Conservation (phyloP, 1,139 yeast genomes). For the Kluyveromyces marxianus region DNA sequence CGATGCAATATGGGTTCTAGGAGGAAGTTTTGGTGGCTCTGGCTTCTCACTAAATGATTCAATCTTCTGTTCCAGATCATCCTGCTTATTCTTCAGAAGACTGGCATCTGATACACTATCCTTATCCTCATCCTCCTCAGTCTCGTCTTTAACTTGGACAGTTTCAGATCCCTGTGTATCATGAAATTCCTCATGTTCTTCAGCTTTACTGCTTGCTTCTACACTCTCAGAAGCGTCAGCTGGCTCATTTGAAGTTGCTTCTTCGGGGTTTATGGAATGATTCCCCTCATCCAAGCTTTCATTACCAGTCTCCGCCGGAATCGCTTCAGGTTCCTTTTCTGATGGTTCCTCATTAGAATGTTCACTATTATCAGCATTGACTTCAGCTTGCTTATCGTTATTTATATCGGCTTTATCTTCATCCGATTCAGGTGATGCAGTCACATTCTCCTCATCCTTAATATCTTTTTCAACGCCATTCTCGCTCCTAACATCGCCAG, state of each 20-base stretch:
- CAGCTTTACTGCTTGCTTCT: not conserved
- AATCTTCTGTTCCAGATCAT: slow-evolving; percentile 4
- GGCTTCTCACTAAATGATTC: slow-evolving; percentile 4
- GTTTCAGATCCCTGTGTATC: too few species aligned
- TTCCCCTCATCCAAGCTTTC: too few species aligned
- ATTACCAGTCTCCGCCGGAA: not conserved
- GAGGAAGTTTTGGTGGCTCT: slow-evolving; percentile 11
- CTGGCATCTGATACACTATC: not conserved
- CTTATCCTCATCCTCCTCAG: not conserved
- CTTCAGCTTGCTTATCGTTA: too few species aligned
- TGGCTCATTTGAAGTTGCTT: not conserved
- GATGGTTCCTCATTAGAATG: too few species aligned
- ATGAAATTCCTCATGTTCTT: too few species aligned
- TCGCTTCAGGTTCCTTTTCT: not conserved
- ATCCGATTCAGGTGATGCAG: too few species aligned
- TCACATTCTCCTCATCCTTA: too few species aligned
- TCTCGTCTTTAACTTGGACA: not conserved
- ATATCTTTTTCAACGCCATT: too few species aligned
- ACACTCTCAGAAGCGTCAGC: not conserved
- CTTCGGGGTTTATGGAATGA: not conserved
- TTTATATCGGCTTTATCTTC: too few species aligned
- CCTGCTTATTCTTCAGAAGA: slow-evolving; percentile 1
- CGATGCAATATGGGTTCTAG: slow-evolving; percentile 7
- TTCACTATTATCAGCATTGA: too few species aligned
- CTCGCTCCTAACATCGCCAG: too few species aligned